Conservation (phyloP, 257 asterid species). For the Solanum clarkiae region DNA sequence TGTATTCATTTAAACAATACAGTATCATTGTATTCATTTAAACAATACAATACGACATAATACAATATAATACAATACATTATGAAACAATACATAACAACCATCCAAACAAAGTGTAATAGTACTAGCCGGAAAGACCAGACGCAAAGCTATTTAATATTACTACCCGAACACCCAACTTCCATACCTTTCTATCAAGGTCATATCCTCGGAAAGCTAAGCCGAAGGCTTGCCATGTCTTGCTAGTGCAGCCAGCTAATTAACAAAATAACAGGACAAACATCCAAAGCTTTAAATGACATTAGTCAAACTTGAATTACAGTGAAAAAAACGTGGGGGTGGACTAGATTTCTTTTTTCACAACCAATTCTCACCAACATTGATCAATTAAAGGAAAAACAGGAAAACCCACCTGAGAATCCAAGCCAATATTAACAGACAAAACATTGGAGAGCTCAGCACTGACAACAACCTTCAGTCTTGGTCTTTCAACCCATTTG, state of each 20-base stretch:
- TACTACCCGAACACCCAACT: background rate
- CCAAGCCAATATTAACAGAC: slow-evolving; percentile 58
- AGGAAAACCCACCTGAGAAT: slow-evolving; percentile 47
- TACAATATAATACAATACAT: too few relatives aligned
- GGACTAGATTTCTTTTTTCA: background rate
- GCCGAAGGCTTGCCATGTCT: too few relatives aligned
- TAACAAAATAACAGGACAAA: background rate
- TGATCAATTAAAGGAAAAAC: background rate
- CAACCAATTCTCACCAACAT: background rate
- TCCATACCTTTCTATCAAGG: background rate
- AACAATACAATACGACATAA: too few relatives aligned
- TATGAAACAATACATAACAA: too few relatives aligned
- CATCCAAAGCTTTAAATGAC: background rate
- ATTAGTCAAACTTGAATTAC: background rate
- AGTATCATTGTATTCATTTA: too few relatives aligned
- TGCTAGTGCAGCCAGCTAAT: background rate
- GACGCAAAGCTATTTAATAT: background rate
- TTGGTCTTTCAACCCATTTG: slow-evolving; percentile 34
- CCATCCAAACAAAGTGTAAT: background rate
- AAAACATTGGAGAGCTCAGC: slow-evolving; percentile 61
- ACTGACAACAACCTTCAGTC: slow-evolving; percentile 29
- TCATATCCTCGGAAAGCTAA: background rate
- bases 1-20: too few relatives aligned
- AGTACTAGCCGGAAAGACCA: background rate
- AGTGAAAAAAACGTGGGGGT: background rate